Base-by-base conservation (phyloP, 225 moss, liverwort and hornwort species). In the Pleurozium schreberi region DNA sequence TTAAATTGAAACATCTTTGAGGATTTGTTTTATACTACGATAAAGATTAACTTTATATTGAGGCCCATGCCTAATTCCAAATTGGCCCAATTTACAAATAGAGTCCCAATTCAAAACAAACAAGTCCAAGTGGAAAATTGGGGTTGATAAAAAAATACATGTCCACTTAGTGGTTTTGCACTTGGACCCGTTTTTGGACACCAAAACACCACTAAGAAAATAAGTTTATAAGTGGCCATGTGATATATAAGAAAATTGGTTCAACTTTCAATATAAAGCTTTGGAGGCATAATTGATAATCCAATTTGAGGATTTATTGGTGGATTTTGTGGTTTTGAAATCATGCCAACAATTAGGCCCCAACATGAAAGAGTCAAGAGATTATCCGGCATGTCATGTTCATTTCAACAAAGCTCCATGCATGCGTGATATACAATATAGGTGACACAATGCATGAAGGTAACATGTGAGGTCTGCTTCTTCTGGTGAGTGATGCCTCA, bases 151-250 rank as follows among this genome's bases (percentile, higher is more conserved):
- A 45, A 74, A 2, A 47, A 74, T 43, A 43, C 16, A 42, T 42
- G 26, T 1, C 11, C 15, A 70, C 9, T 15, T 1, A 70, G 0
- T 43, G n/a, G 12, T 43, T 70, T 71, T 27, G 15, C 4, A 71
- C 43, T 71, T 12, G 1, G 9, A 1, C 3, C 10, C 1, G 3
- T 9, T 31, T 47, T 74, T 47, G 4, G 12, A 6, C 2, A 0
- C 31, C 19, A 19, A 33, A 19, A 16, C 6, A 74, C 17, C 13
- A 3, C 4, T 2, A 19, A n/a, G n/a, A n/a, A n/a, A n/a, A n/a
- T n/a, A n/a, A n/a, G n/a, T n/a, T n/a, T 2, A 28, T 0, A 12
- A 11, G 8, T 4, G 0, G 1, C 49, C 47, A 49, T 18, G 2
- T 18, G 2, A 8, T 12, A 45, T 17, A 19, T 33, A 34, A 75